Evolutionary conservation across 257 asterid genomes (phyloP), one percentile per base, ranked within the genome.

Genomic region (Echites panduratus): DNA sequence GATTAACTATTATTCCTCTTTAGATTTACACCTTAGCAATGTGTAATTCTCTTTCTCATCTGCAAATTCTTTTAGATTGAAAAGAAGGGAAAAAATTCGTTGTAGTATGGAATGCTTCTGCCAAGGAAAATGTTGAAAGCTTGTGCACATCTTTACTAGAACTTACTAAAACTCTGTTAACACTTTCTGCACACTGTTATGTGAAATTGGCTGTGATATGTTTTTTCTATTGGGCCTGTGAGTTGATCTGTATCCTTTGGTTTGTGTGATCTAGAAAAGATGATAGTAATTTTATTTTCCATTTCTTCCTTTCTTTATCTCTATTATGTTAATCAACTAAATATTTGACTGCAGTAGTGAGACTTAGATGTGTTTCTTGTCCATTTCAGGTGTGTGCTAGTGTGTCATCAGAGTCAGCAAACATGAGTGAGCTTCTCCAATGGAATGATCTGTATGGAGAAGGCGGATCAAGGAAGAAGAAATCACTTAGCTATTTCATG

Each of bases 371-470:
- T 56, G 57, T 26, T 54, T 7, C 29, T 16, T 43, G 53, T n/a
- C 22, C 49, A 69, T 29, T 80, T 70, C 75, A 85, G 89, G 88
- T 85, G 20, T 85, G 89, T 47, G 89, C 88, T 20, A 85, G 89
- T 76, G 85, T 85, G 50, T 83, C 89, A 14, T 83, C 88, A 27
- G 89, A 85, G 82, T 83, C 88, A 6, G 75, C 73, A 64, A 85
- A 85, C 56, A 85, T 85, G 89, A 85, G 75, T 10, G 89, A 83
- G 76, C 86, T 85, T 26, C 80, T 77, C 64, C 88, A 85, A 17
- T 85, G 89, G 89, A 83, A 85, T 62, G 88, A 83, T 67, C 81
- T 83, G 38, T 83, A 85, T 48, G 90, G 86, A 50, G 89, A 85
- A 77, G 87, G 87, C 38, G 86, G 89, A 40, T 85, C 89, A 14